Percentiles rank a stretch among this genome's conserved stretches.
Conservation (phyloP, 2,329 filamentous ascomycete species). For the Gnomoniopsis sp. region DNA sequence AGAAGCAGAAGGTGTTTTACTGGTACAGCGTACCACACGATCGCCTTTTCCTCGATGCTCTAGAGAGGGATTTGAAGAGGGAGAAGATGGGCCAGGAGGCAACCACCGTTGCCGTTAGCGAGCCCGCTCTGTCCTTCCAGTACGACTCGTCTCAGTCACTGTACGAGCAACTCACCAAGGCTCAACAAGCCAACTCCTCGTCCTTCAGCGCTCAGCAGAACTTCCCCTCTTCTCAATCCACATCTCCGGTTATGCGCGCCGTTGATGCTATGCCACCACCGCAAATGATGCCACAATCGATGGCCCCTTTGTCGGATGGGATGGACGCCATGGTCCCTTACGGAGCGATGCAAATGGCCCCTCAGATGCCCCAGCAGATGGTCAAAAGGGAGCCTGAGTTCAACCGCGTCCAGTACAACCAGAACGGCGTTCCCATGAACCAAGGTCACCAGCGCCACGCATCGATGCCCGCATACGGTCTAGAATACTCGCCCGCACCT, state of each 20-base stretch:
- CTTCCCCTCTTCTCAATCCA: constrained; percentile 72
- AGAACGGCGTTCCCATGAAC: constrained; percentile 80
- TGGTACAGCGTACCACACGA: constrained; percentile 99
- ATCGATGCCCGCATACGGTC: constrained; percentile 93
- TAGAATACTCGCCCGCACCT: constrained; percentile 96
- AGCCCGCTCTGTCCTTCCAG: constrained; percentile 96
- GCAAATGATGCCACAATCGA: constrained; percentile 51
- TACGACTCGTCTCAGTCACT: constrained; percentile 99
- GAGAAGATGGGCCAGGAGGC: constrained; percentile 99
- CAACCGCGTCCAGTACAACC: constrained; percentile 80
- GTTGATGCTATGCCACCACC: constrained; percentile 88
- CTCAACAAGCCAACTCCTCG: constrained; percentile 96
- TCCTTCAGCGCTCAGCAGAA: constrained; percentile 83
- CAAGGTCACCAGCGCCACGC: constrained; percentile 88
- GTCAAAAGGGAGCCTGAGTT: constrained; percentile 91
- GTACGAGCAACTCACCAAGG: constrained; percentile 98
- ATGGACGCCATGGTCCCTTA: constrained; percentile 75
- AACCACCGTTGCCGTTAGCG: constrained; percentile 92
- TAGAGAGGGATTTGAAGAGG: constrained; percentile 95
- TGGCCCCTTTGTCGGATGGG: constrained; percentile 56
- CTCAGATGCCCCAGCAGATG: constrained; percentile 65
- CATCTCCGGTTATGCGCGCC: constrained; percentile 83
- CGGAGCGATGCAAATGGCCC: constrained; percentile 66
- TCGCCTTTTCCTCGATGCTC: constrained; percentile 91
- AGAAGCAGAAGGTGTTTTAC: constrained; percentile 99